Evolutionary conservation across 495 filamentous ascomycete genomes (phyloP).

Genomic region (Trichodelitschia bisporula): DNA sequence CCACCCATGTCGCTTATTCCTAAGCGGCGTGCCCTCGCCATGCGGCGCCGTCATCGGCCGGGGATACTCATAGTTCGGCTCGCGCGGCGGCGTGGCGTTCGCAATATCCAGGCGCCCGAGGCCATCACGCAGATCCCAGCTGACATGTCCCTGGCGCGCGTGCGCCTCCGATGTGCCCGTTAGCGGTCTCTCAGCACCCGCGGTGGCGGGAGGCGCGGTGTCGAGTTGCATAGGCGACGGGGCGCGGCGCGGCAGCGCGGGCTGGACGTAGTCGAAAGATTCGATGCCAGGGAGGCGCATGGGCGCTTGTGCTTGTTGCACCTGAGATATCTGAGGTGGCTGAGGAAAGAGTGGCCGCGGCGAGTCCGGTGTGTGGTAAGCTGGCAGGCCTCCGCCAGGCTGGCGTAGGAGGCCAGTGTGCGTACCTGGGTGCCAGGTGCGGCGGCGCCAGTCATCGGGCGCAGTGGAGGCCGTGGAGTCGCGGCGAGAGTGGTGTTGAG

Average conservation of each 20-base stretch:
- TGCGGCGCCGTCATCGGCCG: constrained; percentile 10
- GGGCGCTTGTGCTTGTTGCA: constrained; percentile 8
- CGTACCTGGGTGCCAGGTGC: constrained; percentile 78
- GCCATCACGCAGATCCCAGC: constrained; percentile 57
- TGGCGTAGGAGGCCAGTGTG: constrained; percentile 27
- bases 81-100: constrained; percentile 27
- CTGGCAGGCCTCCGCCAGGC: constrained; percentile 33
- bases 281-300: constrained; percentile 69
- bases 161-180: constrained; percentile 20
- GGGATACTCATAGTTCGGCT: too few species aligned
- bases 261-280: constrained; percentile 52
- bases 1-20: constrained; percentile 39
- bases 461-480: too few species aligned
- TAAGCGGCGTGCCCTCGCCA: constrained; percentile 2
- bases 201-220: constrained; percentile 6
- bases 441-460: constrained; percentile 50
- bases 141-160: constrained; percentile 7
- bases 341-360: constrained; percentile 27
- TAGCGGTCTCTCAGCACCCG: constrained; percentile 18
- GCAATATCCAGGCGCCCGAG: constrained; percentile 49
- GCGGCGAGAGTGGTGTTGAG: too few species aligned
- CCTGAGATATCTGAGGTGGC: constrained; percentile 19
- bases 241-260: constrained; percentile 25
- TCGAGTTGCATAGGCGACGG: constrained; percentile 20
- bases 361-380: constrained; percentile 34